Evolutionary conservation across 2,329 filamentous ascomycete species (phyloP), one percentile per base, ranked within the genome.

Genomic region (Diaporthe vaccinii): DNA sequence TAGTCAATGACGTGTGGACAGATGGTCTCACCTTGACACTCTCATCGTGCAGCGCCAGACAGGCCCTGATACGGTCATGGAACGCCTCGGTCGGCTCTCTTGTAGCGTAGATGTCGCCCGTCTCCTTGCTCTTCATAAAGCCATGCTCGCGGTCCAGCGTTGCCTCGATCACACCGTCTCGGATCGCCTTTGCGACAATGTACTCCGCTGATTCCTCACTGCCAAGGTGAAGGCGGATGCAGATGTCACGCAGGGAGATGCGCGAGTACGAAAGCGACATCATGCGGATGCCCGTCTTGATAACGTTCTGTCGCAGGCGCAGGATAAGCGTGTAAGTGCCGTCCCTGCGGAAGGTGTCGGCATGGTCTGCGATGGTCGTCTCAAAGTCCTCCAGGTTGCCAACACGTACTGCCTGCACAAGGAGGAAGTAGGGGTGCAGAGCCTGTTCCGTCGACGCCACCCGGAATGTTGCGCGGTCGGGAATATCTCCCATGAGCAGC

Each of bases 241-340:
- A 99, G 79, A 99, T 99, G 83, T 99, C 97, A 75, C 97, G 93
- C 74, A 99, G 90, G 1, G 96, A 98, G 82, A 99, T 99, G 77
- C 96, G 94, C 76, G 96, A 98, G 88, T 99, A 99, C 28, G 96
- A 98, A 78, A 99, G 89, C 55, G 96, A 98, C 91, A 99, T 98
- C 95, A 98, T 98, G 80, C 97, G 95, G 78, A 99, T 98, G 79
- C 97, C 97, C 4, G 97, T 99, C 89, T 98, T 98, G 91, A 99
- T 98, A 82, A 99, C 97, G 83, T 99, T 99, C 86, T 99, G 97
- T 80, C 97, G 93, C 77, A 99, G 90, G 77, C 97, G 96, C 78
- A 98, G 90, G 80, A 98, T 97, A 75, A 99, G 89, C 15, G 96
- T 98, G 87, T 98, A 98, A 28, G 96, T 98, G 74, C 95, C 95